phyloP scores from a whole-genome alignment of 176 grass and related monocot species.

The Tillandsia fasciculata region DNA sequence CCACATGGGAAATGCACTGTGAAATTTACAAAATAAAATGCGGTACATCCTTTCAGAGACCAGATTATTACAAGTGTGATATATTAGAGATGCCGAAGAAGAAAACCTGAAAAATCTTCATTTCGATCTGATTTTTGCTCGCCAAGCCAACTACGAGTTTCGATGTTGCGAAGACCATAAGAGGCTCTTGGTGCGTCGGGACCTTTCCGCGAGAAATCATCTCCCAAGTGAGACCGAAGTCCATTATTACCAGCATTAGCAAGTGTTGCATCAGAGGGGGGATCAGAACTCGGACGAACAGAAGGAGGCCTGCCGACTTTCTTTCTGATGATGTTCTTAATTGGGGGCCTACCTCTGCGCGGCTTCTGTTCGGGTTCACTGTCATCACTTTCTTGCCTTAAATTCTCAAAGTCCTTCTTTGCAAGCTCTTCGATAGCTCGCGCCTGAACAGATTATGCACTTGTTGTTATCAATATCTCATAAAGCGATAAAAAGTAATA shows the following conservation, averaged over 20 bases:
- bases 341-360: conserved; percentile 73
- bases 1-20: background rate
- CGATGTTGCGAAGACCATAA: conserved; percentile 40
- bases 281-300: conserved; percentile 40
- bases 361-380: conserved; percentile 62
- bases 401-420: conserved; percentile 91
- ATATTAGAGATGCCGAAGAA: conserved; percentile 1
- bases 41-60: background rate
- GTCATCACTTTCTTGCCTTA: conserved; percentile 87
- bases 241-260: conserved; percentile 45
- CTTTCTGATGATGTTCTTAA: conserved; percentile 43
- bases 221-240: conserved; percentile 12
- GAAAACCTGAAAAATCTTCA: conserved; percentile 63
- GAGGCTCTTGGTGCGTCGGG: conserved; percentile 39
- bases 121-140: conserved; percentile 41
- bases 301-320: conserved; percentile 51
- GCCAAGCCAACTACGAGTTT: conserved; percentile 37
- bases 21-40: background rate
- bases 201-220: conserved; percentile 40
- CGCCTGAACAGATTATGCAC: conserved; percentile 37
- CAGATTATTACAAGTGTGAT: background rate
- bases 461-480: conserved; percentile 11
- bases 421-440: conserved; percentile 93
- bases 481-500: background rate
- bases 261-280: conserved; percentile 34